Evolutionary conservation across 1,284 basidiomycete genomes (phyloP).

Genomic region (Chondrostereum purpureum): DNA sequence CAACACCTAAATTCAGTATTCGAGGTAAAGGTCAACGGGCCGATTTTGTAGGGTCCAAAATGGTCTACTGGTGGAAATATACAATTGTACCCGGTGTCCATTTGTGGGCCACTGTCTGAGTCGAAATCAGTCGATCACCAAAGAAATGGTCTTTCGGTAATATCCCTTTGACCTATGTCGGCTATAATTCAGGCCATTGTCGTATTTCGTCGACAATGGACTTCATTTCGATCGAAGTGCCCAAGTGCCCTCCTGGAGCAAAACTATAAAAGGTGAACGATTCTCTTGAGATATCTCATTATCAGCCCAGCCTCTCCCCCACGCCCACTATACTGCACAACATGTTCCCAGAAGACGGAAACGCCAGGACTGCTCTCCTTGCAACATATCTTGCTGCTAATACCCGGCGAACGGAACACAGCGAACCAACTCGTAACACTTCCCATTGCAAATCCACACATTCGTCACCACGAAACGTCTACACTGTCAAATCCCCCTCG

Average conservation of each 20-base stretch:
- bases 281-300: no score
- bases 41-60: not conserved
- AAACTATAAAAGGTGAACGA: no score
- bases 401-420: not conserved
- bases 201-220: not conserved
- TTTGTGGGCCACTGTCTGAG: not conserved
- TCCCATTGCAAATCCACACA: not conserved
- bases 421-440: not conserved
- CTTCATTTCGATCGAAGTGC: not conserved
- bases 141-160: not conserved
- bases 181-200: not conserved
- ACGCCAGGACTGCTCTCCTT: not conserved
- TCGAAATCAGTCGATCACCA: not conserved
- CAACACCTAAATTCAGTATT: slow-evolving; percentile 13
- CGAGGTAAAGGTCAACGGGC: slow-evolving; percentile 12
- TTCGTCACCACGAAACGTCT: not conserved
- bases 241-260: not conserved
- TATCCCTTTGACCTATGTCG: not conserved
- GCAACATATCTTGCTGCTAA: slow-evolving; percentile 1
- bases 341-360: not conserved
- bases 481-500: not conserved
- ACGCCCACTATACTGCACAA: not conserved
- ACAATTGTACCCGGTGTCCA: not conserved
- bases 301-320: no score
- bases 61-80: not conserved